Conservation (phyloP, 164 flowering plant species). For the Liriodendron chinense region DNA sequence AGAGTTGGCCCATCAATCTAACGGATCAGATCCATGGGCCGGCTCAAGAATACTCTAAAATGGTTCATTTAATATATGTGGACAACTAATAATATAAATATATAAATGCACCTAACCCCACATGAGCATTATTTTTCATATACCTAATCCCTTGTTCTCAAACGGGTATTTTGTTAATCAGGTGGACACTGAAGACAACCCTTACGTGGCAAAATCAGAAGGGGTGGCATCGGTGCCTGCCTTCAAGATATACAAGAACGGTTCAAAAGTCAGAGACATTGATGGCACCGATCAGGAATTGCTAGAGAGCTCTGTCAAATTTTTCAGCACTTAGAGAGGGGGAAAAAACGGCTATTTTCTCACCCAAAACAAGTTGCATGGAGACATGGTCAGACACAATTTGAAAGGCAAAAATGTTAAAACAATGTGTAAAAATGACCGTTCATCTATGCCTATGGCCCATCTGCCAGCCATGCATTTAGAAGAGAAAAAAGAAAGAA, state of each 20-base stretch:
- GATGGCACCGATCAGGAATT: slow-evolving; percentile 26
- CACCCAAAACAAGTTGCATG: background rate
- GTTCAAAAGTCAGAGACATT: slow-evolving; percentile 36
- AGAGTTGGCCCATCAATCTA: too few species aligned
- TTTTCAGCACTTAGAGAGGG: slow-evolving; percentile 17
- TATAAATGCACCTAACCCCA: background rate
- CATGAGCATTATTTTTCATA: background rate
- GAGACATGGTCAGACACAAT: background rate
- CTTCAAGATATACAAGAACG: slow-evolving; percentile 42
- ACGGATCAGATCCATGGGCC: too few species aligned
- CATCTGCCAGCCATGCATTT: background rate
- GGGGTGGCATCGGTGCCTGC: slow-evolving; percentile 30
- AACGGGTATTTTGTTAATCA: slow-evolving; percentile 10
- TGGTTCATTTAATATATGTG: background rate
- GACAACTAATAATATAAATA: background rate
- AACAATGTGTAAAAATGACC: background rate
- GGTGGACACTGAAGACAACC: slow-evolving; percentile 42
- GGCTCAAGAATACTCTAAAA: too few species aligned
- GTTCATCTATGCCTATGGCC: background rate
- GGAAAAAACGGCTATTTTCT: background rate
- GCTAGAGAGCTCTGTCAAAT: slow-evolving; percentile 39
- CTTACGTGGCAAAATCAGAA: slow-evolving; percentile 29
- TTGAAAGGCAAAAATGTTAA: background rate
- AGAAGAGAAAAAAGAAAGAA: background rate
- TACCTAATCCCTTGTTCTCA: background rate